Conservation (phyloP, 2,329 filamentous ascomycete species). For the Venturia oleaginea region DNA sequence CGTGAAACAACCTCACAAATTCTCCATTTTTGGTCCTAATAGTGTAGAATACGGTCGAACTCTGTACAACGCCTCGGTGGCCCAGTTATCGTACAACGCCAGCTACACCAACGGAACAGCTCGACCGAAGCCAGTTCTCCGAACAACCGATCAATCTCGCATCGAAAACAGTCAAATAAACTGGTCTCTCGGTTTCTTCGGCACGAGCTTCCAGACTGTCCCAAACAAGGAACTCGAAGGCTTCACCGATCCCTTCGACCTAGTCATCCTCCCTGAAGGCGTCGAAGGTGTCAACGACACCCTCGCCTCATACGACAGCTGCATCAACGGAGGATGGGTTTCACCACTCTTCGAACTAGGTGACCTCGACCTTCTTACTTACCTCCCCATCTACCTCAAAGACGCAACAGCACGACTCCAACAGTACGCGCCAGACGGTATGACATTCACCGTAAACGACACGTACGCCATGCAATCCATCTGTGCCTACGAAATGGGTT, state of each 20-base stretch:
- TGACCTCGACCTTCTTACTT: conserved; percentile 35
- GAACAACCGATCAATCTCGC: conserved; percentile 46
- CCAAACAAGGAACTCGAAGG: conserved; percentile 32
- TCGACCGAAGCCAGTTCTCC: conserved; percentile 40
- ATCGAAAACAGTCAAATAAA: conserved; percentile 47
- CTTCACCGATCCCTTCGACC: conserved; percentile 35
- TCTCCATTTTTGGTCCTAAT: neutral
- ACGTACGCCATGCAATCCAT: conserved; percentile 41
- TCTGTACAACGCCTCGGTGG: conserved; percentile 41
- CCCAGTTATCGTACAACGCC: conserved; percentile 41
- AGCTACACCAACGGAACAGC: conserved; percentile 38
- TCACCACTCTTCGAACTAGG: conserved; percentile 31
- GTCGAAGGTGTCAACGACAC: conserved; percentile 42
- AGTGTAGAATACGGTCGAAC: conserved; percentile 40
- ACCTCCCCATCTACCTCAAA: conserved; percentile 38
- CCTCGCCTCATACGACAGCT: conserved; percentile 43
- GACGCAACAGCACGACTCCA: conserved; percentile 39
- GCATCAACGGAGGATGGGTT: conserved; percentile 22
- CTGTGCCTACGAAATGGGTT: conserved; percentile 46
- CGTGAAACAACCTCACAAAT: conserved; percentile 26
- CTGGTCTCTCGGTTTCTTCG: conserved; percentile 46
- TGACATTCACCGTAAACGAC: conserved; percentile 41
- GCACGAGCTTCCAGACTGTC: conserved; percentile 34
- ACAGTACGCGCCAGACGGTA: conserved; percentile 37
- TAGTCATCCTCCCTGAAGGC: conserved; percentile 44